Conservation (phyloP, 2,329 filamentous ascomycete species). For the Nemania sp. region DNA sequence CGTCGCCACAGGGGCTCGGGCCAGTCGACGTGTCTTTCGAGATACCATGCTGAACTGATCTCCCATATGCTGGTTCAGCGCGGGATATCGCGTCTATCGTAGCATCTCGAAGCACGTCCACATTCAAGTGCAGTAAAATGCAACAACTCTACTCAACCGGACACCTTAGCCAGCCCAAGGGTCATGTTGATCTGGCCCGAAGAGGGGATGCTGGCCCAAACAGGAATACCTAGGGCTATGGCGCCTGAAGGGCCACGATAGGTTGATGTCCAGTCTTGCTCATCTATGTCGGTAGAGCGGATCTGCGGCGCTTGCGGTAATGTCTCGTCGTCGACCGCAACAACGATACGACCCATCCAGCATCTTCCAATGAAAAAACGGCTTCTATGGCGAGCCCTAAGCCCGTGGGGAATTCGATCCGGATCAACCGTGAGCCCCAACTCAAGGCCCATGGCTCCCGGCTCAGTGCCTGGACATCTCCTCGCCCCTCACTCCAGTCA, state of each 20-base stretch:
- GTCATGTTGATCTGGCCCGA: conserved; percentile 23
- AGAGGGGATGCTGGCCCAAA: conserved; percentile 24
- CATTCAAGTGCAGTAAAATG: conserved; percentile 12
- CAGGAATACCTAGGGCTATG: conserved; percentile 18
- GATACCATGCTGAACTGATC: neutral
- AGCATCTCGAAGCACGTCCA: conserved; percentile 8
- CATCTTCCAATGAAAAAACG: conserved; percentile 22
- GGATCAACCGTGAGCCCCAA: conserved; percentile 35
- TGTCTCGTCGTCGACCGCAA: conserved; percentile 21
- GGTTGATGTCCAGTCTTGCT: conserved; percentile 14
- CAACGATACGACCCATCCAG: conserved; percentile 14
- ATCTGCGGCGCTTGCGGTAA: conserved; percentile 27
- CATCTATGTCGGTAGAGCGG: conserved; percentile 23
- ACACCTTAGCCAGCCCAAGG: conserved; percentile 19
- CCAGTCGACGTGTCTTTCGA: neutral
- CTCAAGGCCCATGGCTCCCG: conserved; percentile 26
- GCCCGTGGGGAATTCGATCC: conserved; percentile 36
- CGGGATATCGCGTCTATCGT: neutral
- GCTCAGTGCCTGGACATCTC: conserved; percentile 35
- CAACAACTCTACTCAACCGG: conserved; percentile 20
- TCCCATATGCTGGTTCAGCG: neutral
- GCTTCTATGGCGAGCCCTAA: conserved; percentile 28
- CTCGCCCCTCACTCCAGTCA: conserved; percentile 23
- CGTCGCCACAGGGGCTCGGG: neutral
- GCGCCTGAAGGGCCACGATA: conserved; percentile 3